A percentile compares a stretch with the other conserved stretches of the same genome.
These are phyloP conservation scores for Oryza longistaminata DNA, from an alignment of 176 grass and related monocot species.

Conservation along the genomic window DNA sequence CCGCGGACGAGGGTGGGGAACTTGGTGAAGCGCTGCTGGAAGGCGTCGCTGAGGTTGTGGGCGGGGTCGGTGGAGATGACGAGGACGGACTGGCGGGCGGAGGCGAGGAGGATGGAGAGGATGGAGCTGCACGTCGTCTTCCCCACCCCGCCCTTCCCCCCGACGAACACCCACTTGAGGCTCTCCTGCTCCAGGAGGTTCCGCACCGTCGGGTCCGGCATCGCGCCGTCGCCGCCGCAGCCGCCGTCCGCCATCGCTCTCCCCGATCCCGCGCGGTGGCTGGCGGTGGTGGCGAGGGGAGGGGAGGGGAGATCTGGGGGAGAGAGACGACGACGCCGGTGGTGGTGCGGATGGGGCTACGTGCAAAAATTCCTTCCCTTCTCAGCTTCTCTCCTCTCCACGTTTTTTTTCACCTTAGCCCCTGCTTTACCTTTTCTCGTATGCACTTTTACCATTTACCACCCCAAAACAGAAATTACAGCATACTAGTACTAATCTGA, in stretches of 20 bases:
- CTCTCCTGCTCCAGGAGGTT: slow-evolving; percentile 90
- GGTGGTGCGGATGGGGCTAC: too few relatives aligned
- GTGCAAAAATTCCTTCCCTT: too few relatives aligned
- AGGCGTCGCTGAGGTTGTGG: slow-evolving; percentile 98
- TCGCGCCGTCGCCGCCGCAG: slow-evolving; percentile 2
- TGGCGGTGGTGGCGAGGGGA: background rate
- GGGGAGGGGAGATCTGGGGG: too few relatives aligned
- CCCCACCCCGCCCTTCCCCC: slow-evolving; percentile 97
- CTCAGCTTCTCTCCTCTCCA: too few relatives aligned
- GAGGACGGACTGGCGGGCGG: slow-evolving; percentile 87
- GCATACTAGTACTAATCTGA: too few relatives aligned
- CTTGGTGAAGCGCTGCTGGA: slow-evolving; percentile 99
- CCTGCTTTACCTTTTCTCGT: too few relatives aligned
- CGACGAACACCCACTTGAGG: slow-evolving; percentile 99
- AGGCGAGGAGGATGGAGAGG: slow-evolving; percentile 80
- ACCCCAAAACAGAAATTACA: too few relatives aligned
- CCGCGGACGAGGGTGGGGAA: slow-evolving; percentile 97
- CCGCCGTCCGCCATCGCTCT: background rate
- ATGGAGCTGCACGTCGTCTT: slow-evolving; percentile 99
- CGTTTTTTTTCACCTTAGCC: too few relatives aligned
- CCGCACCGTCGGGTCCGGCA: slow-evolving; percentile 71
- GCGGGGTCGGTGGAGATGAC: slow-evolving; percentile 99
- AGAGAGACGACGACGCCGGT: too few relatives aligned
- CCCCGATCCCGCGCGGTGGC: slow-evolving; percentile 6
- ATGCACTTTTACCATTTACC: too few relatives aligned